Conservation (phyloP, 441 rosid species). For the Pelargonium myrrhifolium region DNA sequence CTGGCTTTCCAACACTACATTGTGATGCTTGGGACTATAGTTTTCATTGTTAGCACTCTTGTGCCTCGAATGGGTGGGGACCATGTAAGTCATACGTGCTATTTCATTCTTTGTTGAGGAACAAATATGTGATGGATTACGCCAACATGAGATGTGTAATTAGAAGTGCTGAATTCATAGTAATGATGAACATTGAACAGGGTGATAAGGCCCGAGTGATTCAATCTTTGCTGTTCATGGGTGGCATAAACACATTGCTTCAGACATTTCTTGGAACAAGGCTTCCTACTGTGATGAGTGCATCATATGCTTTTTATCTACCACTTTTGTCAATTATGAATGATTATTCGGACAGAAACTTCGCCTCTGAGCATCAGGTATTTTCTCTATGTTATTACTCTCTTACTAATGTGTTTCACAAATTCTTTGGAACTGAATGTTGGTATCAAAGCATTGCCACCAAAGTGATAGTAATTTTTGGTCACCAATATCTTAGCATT, state of each 20-base stretch:
- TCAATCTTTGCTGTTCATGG: slow-evolving; percentile 72
- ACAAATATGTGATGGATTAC: too few relatives aligned
- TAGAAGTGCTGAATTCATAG: too few relatives aligned
- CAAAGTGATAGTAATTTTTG: background rate
- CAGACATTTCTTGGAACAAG: slow-evolving; percentile 80
- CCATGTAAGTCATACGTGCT: slow-evolving; percentile 40
- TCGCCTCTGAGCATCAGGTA: slow-evolving; percentile 10
- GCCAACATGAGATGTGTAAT: too few relatives aligned
- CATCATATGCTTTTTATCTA: slow-evolving; percentile 28
- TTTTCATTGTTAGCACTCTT: slow-evolving; percentile 53
- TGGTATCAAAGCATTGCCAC: slow-evolving; percentile 21
- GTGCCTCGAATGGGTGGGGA: slow-evolving; percentile 82
- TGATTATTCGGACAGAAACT: slow-evolving; percentile 3
- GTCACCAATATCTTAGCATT: background rate
- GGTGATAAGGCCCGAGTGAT: slow-evolving; percentile 84
- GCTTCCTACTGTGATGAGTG: slow-evolving; percentile 92
- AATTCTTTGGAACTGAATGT: slow-evolving; percentile 47
- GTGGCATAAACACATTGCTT: slow-evolving; percentile 72
- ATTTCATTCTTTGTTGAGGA: background rate
- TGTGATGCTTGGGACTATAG: slow-evolving; percentile 81
- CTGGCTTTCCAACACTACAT: slow-evolving; percentile 89
- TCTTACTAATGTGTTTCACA: slow-evolving; percentile 4
- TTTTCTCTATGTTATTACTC: background rate
- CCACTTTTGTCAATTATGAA: slow-evolving; percentile 8
- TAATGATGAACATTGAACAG: slow-evolving; percentile 28